phyloP scores from a whole-genome alignment of 2,329 filamentous ascomycete genomes.

The Trichoderma semiorbis region DNA sequence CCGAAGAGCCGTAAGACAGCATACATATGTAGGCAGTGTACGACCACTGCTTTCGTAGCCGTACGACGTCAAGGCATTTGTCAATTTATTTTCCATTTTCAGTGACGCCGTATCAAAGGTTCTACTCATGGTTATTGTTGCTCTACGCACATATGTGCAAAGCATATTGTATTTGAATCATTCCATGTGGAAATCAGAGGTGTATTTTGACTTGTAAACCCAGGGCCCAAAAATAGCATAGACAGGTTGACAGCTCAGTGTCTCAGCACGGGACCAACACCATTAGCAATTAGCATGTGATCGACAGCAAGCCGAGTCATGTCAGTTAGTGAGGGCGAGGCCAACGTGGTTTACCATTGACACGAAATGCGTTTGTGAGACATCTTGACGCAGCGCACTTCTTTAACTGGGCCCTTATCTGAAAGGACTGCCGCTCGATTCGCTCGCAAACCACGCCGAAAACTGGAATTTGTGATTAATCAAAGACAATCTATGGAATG shows the following conservation, averaged over 20 bases:
- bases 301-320: not conserved
- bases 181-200: not conserved
- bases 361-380: not conserved
- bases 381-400: not conserved
- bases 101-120: not conserved
- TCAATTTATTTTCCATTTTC: not conserved
- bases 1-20: not conserved
- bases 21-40: not conserved
- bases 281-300: not conserved
- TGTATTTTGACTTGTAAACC: not conserved
- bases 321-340: not conserved
- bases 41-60: not conserved
- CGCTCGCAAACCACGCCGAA: not conserved
- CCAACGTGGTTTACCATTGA: not conserved
- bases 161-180: not conserved
- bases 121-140: not conserved
- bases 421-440: not conserved
- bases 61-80: not conserved
- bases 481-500: not conserved
- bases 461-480: not conserved
- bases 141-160: not conserved
- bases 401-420: not conserved
- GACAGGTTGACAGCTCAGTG: not conserved
- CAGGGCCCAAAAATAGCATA: not conserved
- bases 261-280: not conserved